Evolutionary conservation across 768 basidiomycete genomes (phyloP).

Genomic region (Lentinula aciculospora): DNA sequence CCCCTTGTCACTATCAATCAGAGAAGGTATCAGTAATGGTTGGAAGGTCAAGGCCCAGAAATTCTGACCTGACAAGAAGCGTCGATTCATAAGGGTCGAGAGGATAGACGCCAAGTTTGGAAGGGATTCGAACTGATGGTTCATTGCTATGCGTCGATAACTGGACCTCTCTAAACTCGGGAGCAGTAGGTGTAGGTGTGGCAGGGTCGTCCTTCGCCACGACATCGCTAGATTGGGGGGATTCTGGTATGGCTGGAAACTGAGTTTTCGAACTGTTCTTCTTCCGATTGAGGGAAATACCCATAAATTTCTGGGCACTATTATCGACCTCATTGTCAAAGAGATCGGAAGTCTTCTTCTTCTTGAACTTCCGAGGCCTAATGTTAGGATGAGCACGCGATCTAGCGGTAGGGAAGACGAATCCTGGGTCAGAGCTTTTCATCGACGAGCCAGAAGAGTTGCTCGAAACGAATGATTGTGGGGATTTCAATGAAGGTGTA

Average conservation of each 20-base stretch:
- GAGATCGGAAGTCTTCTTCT: background rate
- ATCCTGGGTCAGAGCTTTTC: background rate
- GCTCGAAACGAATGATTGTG: background rate
- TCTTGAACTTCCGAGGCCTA: background rate
- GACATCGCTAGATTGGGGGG: background rate
- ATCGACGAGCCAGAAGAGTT: background rate
- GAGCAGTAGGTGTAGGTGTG: background rate
- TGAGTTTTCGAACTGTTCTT: background rate
- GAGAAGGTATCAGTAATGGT: background rate
- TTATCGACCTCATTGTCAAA: background rate
- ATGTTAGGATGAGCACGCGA: slow-evolving; percentile 10
- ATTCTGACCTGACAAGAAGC: slow-evolving; percentile 14
- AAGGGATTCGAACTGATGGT: background rate
- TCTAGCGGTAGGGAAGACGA: slow-evolving; percentile 10
- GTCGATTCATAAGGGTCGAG: slow-evolving; percentile 17
- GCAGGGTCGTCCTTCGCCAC: background rate
- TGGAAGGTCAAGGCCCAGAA: background rate
- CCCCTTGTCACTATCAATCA: slow-evolving; percentile 33
- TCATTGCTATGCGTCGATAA: background rate
- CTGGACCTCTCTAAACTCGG: background rate
- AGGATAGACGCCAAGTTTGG: slow-evolving; percentile 17
- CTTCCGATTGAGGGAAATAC: slow-evolving; percentile 7
- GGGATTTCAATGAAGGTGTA: slow-evolving; percentile 1
- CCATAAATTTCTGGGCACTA: slow-evolving; percentile 5
- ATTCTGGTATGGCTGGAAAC: background rate